phyloP scores from a whole-genome alignment of 2,329 filamentous ascomycete genomes.

The Fusarium musae region DNA sequence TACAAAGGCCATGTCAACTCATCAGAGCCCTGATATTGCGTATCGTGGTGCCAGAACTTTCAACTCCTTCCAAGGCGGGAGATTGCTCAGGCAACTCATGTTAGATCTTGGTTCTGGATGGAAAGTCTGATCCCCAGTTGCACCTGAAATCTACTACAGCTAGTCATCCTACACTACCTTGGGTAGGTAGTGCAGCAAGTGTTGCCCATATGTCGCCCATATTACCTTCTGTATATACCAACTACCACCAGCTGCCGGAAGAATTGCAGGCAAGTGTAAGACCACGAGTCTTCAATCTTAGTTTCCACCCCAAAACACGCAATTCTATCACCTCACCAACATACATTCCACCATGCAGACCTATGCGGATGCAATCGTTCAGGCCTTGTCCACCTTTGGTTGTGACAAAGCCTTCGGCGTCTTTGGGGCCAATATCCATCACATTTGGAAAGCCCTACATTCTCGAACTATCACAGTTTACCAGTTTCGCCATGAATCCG shows the following conservation, averaged over 20 bases:
- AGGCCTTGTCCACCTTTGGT: neutral
- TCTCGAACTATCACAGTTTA: neutral
- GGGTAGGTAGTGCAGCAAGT: neutral
- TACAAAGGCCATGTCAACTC: neutral
- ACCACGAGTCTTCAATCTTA: neutral
- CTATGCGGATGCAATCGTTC: neutral
- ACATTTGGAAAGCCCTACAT: neutral
- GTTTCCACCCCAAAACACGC: neutral
- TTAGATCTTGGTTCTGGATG: neutral
- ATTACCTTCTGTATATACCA: neutral
- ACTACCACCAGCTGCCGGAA: neutral
- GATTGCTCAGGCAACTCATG: neutral
- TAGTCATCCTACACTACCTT: neutral
- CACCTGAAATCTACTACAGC: neutral
- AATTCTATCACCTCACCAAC: neutral
- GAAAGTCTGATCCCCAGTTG: neutral
- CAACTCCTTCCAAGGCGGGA: neutral
- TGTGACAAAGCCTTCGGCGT: neutral
- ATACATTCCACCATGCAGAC: neutral
- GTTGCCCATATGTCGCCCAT: neutral
- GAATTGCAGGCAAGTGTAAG: neutral
- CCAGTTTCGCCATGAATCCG: neutral
- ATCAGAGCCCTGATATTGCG: neutral
- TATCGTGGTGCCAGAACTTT: neutral
- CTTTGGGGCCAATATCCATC: neutral